Percentiles rank a stretch among this genome's conserved stretches.
Conservation (phyloP, 352 stramenopile genomes). For the Pythium diclinum region DNA sequence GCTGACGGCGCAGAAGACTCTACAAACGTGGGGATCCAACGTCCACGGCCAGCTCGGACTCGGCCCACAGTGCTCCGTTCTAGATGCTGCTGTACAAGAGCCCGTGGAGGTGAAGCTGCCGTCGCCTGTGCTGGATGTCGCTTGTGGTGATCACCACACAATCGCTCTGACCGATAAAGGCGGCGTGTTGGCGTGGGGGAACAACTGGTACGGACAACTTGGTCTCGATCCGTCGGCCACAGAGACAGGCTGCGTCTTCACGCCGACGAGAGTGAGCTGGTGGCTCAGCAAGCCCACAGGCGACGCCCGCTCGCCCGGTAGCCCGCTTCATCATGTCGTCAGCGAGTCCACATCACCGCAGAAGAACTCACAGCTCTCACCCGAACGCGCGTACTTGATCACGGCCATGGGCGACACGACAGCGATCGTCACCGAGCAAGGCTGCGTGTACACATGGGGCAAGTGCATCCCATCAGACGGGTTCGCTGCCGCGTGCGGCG, state of each 20-base stretch:
- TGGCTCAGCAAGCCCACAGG: neutral
- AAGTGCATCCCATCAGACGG: slow-evolving; percentile 14
- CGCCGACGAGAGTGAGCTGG: slow-evolving; percentile 24
- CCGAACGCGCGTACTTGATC: slow-evolving; percentile 22
- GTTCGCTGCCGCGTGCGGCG: slow-evolving; percentile 11
- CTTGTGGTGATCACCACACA: slow-evolving; percentile 63
- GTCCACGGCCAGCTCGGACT: slow-evolving; percentile 64
- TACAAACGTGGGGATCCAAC: slow-evolving; percentile 68
- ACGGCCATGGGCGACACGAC: slow-evolving; percentile 27
- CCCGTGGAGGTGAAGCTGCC: slow-evolving; percentile 27
- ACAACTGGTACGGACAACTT: slow-evolving; percentile 73
- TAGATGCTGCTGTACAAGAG: slow-evolving; percentile 25
- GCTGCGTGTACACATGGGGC: slow-evolving; percentile 28
- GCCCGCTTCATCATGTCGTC: no score
- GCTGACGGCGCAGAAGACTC: slow-evolving; percentile 25
- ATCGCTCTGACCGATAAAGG: slow-evolving; percentile 52
- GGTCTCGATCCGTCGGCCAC: slow-evolving; percentile 37
- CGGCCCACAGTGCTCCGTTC: slow-evolving; percentile 17
- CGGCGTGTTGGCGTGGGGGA: slow-evolving; percentile 50
- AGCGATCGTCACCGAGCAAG: slow-evolving; percentile 28
- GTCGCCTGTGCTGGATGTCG: slow-evolving; percentile 37
- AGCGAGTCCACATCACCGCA: neutral
- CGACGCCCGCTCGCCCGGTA: neutral
- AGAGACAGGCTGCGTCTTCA: slow-evolving; percentile 21
- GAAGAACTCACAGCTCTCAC: neutral